A percentile compares a stretch with the other conserved stretches of the same genome.
phyloP scores from a whole-genome alignment of 2,329 filamentous ascomycete genomes.

The Graphium sp. region DNA sequence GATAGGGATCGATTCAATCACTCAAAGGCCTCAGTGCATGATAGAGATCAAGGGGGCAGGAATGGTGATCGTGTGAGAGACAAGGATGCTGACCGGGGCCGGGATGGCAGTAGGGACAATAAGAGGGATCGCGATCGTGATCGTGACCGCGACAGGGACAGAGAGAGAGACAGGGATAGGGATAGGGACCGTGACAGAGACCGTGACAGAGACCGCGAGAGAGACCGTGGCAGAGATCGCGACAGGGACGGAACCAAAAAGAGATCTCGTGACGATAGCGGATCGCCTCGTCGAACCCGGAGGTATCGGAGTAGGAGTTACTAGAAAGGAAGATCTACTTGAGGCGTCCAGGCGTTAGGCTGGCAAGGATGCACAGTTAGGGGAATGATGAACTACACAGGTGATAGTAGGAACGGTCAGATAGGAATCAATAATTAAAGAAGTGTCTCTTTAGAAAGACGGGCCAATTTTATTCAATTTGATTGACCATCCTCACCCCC shows the following conservation, averaged over 20 bases:
- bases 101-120: constrained; percentile 14
- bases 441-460: too few species aligned
- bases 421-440: too few species aligned
- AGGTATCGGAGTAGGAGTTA: neutral
- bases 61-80: constrained; percentile 10
- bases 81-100: constrained; percentile 10
- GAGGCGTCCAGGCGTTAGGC: too few species aligned
- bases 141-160: constrained; percentile 15
- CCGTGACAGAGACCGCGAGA: constrained; percentile 10
- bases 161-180: constrained; percentile 11
- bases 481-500: too few species aligned
- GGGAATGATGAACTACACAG: too few species aligned
- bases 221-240: constrained; percentile 8
- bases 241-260: constrained; percentile 8
- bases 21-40: too few species aligned
- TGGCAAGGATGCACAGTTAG: too few species aligned
- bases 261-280: constrained; percentile 12
- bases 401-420: too few species aligned
- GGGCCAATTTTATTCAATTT: too few species aligned
- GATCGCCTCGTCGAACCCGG: constrained; percentile 14
- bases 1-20: constrained; percentile 9
- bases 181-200: constrained; percentile 10
- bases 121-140: constrained; percentile 12
- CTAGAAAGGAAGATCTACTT: neutral
- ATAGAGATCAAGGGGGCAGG: constrained; percentile 15